Evolutionary conservation across 2,329 filamentous ascomycete species (phyloP).

Genomic region (Parastagonospora avenae): DNA sequence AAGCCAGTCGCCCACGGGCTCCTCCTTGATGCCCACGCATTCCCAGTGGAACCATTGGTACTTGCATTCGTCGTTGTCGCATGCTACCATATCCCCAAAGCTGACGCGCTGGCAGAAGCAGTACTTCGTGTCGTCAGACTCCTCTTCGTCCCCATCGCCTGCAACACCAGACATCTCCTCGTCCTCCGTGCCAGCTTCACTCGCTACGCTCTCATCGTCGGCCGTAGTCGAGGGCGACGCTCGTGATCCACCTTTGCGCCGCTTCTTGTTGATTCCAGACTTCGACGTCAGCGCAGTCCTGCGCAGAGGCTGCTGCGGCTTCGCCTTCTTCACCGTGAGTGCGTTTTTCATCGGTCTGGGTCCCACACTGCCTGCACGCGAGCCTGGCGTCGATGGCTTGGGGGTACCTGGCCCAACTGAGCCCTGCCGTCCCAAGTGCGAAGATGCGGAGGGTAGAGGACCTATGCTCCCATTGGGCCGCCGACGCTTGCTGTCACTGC

Average conservation of each 20-base stretch:
- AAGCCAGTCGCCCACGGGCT: slow-evolving; percentile 58
- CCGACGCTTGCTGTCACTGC: slow-evolving; percentile 63
- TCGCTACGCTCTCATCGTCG: slow-evolving; percentile 61
- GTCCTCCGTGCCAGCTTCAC: slow-evolving; percentile 47
- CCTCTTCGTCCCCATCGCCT: slow-evolving; percentile 61
- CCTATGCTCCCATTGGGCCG: slow-evolving; percentile 60
- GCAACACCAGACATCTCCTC: slow-evolving; percentile 58
- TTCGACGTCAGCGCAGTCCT: slow-evolving; percentile 44
- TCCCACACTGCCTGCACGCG: slow-evolving; percentile 65
- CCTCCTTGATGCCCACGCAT: slow-evolving; percentile 56
- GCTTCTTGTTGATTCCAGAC: slow-evolving; percentile 44
- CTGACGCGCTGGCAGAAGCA: slow-evolving; percentile 83
- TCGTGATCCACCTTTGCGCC: slow-evolving; percentile 43
- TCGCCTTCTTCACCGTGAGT: slow-evolving; percentile 58
- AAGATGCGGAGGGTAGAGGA: slow-evolving; percentile 58
- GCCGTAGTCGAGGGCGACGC: slow-evolving; percentile 51
- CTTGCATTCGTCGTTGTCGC: slow-evolving; percentile 80
- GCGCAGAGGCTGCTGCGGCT: slow-evolving; percentile 56
- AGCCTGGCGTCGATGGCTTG: slow-evolving; percentile 59
- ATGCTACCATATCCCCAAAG: slow-evolving; percentile 87
- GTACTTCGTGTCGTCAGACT: slow-evolving; percentile 77
- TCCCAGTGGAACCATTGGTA: slow-evolving; percentile 90
- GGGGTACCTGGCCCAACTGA: slow-evolving; percentile 68
- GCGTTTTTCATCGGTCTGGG: slow-evolving; percentile 56
- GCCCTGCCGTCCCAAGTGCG: slow-evolving; percentile 62